Base-by-base conservation (phyloP, 805 yeast genomes). In the Hyphopichia homilentoma region DNA sequence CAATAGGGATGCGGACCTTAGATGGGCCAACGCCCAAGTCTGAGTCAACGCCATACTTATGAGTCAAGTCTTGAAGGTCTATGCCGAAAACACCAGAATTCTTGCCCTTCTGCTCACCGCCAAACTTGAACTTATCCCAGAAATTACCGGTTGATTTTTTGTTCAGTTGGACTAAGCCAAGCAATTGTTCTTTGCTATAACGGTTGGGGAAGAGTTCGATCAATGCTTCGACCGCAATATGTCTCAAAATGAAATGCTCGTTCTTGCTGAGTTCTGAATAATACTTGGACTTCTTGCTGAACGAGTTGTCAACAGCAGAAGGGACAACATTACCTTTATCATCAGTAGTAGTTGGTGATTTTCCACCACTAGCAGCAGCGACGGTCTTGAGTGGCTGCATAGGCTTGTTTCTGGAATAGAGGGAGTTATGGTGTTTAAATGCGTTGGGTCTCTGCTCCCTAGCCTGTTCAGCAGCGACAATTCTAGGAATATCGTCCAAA, bases 391-490 rank as follows among this genome's bases (percentile, higher is more conserved):
- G 46, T 16, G 52, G 53, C 30, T 48, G 55, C 36, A 47, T 43
- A 20, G 54, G 54, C 27, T 47, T 49, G 34, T 52, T 62, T 29
- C 59, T 46, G 55, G 61, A 54, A 47, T 67, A 49, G 51, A 67
- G 40, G 38, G 67, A 41, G 52, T 77, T 78, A 50, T 84, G 89
- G 57, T 84, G 94, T 37, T 83, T 80, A 60, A 83, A 89, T 0
- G 96, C 95, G 57, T 88, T 88, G 2, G 97, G 96, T 36, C 95
- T 73, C 50, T 84, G 82, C 40, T 86, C 96, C 41, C 96, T 70
- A 0, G 97, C 96, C 57, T 90, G 96, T 48, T 93, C 97, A 7
- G 95, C 90, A 2, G 97, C 95, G 6, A 93, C 97, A 51, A 93
- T 90, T 43, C 97, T 73, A 6, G 97, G 96, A 47, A 93, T 93